These are phyloP conservation scores for Rosa hybrid DNA, from an alignment of 331 rosid genomes.

Conservation along the genomic window DNA sequence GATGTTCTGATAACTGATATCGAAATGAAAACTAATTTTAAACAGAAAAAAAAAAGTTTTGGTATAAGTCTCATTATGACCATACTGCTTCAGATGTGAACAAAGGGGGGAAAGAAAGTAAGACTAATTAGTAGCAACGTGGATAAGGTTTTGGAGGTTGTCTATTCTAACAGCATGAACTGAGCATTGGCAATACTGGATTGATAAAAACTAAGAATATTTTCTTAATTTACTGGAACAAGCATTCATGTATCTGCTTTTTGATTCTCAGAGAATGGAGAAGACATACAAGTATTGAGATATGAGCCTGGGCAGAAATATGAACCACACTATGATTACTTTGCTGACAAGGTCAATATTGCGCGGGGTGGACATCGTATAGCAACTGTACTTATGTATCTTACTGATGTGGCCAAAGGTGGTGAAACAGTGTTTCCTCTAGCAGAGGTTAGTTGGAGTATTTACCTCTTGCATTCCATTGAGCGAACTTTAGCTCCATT, in stretches of 20 bases:
- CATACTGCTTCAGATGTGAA: background rate
- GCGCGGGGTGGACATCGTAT: conserved; percentile 90
- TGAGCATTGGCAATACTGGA: background rate
- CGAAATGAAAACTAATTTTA: background rate
- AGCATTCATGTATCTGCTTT: conserved; percentile 15
- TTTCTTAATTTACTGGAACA: conserved; percentile 11
- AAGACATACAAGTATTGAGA: conserved; percentile 92
- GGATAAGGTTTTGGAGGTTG: background rate
- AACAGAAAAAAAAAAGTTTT: background rate
- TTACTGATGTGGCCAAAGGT: conserved; percentile 70
- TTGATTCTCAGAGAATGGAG: conserved; percentile 88
- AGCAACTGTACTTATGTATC: conserved; percentile 97
- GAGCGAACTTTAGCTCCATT: conserved; percentile 13
- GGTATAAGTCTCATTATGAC: background rate
- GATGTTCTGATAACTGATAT: background rate
- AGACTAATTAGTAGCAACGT: background rate
- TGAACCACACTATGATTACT: conserved; percentile 89
- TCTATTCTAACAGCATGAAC: background rate
- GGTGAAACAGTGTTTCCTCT: conserved; percentile 98
- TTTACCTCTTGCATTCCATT: conserved; percentile 15
- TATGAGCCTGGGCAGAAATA: conserved; percentile 98
- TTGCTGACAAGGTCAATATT: conserved; percentile 82
- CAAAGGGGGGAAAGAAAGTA: background rate
- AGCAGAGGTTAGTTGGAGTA: conserved; percentile 71
- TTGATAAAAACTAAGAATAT: background rate